Evolutionary conservation across 2,329 filamentous ascomycete species (phyloP).

Genomic region (Tolypocladium tropicale): DNA sequence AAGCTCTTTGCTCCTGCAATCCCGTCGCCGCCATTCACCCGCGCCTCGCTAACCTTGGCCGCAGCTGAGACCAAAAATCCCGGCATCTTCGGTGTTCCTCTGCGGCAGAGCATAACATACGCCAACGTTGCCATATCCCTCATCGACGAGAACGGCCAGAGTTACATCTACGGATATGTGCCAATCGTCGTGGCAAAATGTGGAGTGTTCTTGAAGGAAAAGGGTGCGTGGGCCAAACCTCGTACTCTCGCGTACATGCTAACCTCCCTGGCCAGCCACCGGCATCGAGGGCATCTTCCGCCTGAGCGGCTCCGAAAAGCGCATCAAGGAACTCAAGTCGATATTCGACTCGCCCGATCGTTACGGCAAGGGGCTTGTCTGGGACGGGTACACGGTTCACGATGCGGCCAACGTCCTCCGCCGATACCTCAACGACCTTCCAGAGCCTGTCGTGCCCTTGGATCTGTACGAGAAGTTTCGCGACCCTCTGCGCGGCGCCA

Average conservation of each 20-base stretch:
- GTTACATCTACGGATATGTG: constrained; percentile 97
- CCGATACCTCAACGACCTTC: constrained; percentile 90
- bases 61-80: constrained; percentile 39
- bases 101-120: constrained; percentile 91
- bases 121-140: constrained; percentile 97
- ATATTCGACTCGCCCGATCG: constrained; percentile 90
- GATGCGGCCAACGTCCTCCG: constrained; percentile 95
- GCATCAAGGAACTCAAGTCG: constrained; percentile 90
- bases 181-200: constrained; percentile 98
- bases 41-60: constrained; percentile 10
- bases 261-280: constrained; percentile 54
- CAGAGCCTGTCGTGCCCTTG: constrained; percentile 90
- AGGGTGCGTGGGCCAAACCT: constrained; percentile 48
- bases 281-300: constrained; percentile 95
- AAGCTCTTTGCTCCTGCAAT: not conserved
- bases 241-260: constrained; percentile 4
- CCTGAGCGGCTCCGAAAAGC: constrained; percentile 89
- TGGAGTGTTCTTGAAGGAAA: constrained; percentile 94
- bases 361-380: constrained; percentile 93
- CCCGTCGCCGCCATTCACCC: not conserved
- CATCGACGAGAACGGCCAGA: constrained; percentile 82
- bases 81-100: constrained; percentile 89
- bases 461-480: constrained; percentile 89
- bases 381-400: constrained; percentile 96
- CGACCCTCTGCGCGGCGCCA: constrained; percentile 63